Evolutionary conservation across 2,329 filamentous ascomycete genomes (phyloP), one percentile per base, ranked within the genome.

Genomic region (Clarireedia sp.): DNA sequence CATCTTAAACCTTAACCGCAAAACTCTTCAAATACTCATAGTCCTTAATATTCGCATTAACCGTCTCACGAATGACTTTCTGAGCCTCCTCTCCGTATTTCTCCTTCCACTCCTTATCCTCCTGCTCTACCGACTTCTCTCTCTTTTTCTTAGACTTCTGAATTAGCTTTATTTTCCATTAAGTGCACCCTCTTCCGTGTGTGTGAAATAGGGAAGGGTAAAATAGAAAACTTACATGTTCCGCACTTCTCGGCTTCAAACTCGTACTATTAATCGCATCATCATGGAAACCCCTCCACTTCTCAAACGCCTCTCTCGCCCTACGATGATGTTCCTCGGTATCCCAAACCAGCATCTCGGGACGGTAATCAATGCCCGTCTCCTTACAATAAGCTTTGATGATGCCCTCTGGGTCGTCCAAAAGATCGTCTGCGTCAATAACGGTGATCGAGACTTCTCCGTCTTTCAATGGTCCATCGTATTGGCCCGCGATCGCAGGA

Each of bases 271-370:
- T 78, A 64, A 97, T 89, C 14, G 90, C 94, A 75, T 97, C 94
- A 63, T 97, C 88, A 70, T 97, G 94, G 74, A 95, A 97, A 10
- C 94, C 94, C 63, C 85, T 87, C 94, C 94, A 97, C 75, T 99
- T 97, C 73, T 91, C 90, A 73, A 97, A 97, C 17, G 84, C 85
- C 60, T 82, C 78, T 62, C 79, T 77, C 3, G 91, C 92, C 59
- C 80, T 75, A 51, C 73, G 64, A 63, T 90, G 83, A 64, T 86
- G 85, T 61, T 87, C 85, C 51, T 86, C 83, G 26, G 85, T 83
- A 59, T 87, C 81, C 94, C 94, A 97, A 57, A 80, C 77, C 59
- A 99, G 77, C 91, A 97, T 96, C 14, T 81, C 75, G 0, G 83
- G 81, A 45, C 75, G 75, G 71, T 86, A 99, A 16, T 87, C 80